Conservation (phyloP, 1,284 basidiomycete genomes). For the Wallemia mellicola region DNA sequence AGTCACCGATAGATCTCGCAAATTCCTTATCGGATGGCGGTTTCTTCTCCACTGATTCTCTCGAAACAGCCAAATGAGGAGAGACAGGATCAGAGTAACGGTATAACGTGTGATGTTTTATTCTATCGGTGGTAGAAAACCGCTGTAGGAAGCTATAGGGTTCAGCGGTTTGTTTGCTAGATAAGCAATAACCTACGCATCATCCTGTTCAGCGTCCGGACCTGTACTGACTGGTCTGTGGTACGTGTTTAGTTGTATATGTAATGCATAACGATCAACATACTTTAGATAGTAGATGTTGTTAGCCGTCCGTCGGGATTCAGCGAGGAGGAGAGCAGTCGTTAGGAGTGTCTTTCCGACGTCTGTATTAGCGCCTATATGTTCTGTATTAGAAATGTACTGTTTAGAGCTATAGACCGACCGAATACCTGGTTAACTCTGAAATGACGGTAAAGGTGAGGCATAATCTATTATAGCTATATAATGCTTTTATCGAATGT, state of each 20-base stretch:
- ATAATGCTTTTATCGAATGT: not conserved
- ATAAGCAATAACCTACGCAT: conserved; percentile 24
- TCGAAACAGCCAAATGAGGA: conserved; percentile 42
- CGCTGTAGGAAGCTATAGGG: conserved; percentile 5
- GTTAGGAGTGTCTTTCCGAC: conserved; percentile 77
- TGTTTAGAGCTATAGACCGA: conserved; percentile 9
- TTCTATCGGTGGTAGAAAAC: conserved; percentile 9
- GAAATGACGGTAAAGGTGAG: conserved; percentile 37
- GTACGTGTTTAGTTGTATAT: too few species aligned
- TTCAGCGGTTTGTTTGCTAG: not conserved
- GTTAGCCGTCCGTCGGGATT: conserved; percentile 32
- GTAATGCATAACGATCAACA: conserved; percentile 14
- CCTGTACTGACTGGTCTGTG: conserved; percentile 74
- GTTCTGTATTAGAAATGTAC: too few species aligned
- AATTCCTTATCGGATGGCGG: conserved; percentile 28
- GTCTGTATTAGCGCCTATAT: conserved; percentile 36
- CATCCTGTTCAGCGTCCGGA: conserved; percentile 43
- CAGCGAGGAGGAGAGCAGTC: conserved; percentile 26
- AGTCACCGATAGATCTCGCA: conserved; percentile 30
- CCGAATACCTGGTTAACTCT: conserved; percentile 71
- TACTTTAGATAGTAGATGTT: conserved; percentile 11
- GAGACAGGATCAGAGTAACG: conserved; percentile 68
- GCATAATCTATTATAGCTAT: conserved; percentile 9
- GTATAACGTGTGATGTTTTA: conserved; percentile 45
- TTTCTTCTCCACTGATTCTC: conserved; percentile 11